Evolutionary conservation across 2,329 filamentous ascomycete species (phyloP).

Genomic region (Shiraia bambusicola): DNA sequence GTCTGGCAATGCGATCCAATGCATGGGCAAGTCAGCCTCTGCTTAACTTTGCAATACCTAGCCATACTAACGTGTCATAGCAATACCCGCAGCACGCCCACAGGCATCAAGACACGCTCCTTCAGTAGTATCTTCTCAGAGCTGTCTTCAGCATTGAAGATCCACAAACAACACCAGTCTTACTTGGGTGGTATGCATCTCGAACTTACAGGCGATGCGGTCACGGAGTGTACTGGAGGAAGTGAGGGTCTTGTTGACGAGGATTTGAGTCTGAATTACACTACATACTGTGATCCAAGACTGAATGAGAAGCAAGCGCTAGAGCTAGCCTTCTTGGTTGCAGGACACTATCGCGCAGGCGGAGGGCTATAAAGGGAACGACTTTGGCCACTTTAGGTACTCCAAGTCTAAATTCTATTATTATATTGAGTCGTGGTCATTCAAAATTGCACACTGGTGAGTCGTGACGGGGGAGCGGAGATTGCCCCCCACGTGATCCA

Average conservation of each 20-base stretch:
- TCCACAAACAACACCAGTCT: slow-evolving; percentile 80
- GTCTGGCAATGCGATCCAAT: slow-evolving; percentile 99
- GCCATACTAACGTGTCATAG: slow-evolving; percentile 28
- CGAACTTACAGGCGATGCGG: slow-evolving; percentile 91
- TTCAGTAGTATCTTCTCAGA: slow-evolving; percentile 91
- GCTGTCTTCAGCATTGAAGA: slow-evolving; percentile 76
- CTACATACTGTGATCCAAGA: slow-evolving; percentile 91
- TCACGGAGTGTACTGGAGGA: slow-evolving; percentile 93
- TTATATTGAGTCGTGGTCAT: background rate
- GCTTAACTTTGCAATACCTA: background rate
- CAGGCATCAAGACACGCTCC: slow-evolving; percentile 86
- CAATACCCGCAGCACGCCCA: slow-evolving; percentile 65
- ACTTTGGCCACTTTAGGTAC: too few relatives aligned
- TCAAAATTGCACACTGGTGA: background rate
- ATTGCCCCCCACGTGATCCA: slow-evolving; percentile 8
- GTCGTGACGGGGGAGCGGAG: too few relatives aligned
- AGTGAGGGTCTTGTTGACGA: slow-evolving; percentile 85
- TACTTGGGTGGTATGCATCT: slow-evolving; percentile 93
- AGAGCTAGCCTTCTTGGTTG: slow-evolving; percentile 90
- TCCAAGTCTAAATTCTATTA: too few relatives aligned
- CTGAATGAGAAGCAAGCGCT: slow-evolving; percentile 97
- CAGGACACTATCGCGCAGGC: slow-evolving; percentile 69
- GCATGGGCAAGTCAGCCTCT: slow-evolving; percentile 66
- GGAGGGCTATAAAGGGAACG: slow-evolving; percentile 12
- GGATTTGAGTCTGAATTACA: slow-evolving; percentile 87